phyloP scores from a whole-genome alignment of 1,284 basidiomycete genomes.

The Malassezia arunalokei region DNA sequence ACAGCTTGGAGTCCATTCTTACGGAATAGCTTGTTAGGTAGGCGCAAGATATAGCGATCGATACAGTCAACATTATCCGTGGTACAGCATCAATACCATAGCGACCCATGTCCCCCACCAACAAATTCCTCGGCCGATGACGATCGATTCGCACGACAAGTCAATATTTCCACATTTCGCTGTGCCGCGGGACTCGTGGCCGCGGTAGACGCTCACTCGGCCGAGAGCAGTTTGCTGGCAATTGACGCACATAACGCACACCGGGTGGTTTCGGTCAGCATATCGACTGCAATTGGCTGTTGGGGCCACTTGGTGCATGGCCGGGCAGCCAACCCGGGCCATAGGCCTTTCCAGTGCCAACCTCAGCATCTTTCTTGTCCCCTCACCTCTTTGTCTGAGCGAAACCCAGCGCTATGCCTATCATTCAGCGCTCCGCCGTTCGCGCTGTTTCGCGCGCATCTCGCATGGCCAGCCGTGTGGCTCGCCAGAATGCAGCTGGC shows the following conservation, averaged over 20 bases:
- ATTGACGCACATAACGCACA: background rate
- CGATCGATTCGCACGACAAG: no score
- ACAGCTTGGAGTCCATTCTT: no score
- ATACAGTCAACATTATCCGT: no score
- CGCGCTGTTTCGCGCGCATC: conserved; percentile 35
- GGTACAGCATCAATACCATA: no score
- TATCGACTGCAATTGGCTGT: conserved; percentile 16
- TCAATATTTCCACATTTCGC: no score
- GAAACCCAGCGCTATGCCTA: conserved; percentile 24
- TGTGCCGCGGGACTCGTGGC: no score
- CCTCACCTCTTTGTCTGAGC: conserved; percentile 16
- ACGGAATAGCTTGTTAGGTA: no score
- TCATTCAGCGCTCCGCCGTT: conserved; percentile 32
- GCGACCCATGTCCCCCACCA: no score
- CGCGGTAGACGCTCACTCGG: conserved; percentile 5
- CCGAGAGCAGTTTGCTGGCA: conserved; percentile 17
- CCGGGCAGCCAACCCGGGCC: conserved; percentile 17
- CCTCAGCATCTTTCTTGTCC: conserved; percentile 13
- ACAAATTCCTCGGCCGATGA: no score
- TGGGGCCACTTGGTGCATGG: background rate
- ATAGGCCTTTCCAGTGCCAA: background rate
- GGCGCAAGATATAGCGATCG: no score
- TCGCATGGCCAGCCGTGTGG: conserved; percentile 19
- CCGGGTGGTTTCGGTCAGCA: conserved; percentile 17
- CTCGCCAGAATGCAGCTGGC: conserved; percentile 29